Evolutionary conservation across 345 rosid genomes (phyloP), one percentile per base, ranked within the genome.

Genomic region (Triadica sebifera): DNA sequence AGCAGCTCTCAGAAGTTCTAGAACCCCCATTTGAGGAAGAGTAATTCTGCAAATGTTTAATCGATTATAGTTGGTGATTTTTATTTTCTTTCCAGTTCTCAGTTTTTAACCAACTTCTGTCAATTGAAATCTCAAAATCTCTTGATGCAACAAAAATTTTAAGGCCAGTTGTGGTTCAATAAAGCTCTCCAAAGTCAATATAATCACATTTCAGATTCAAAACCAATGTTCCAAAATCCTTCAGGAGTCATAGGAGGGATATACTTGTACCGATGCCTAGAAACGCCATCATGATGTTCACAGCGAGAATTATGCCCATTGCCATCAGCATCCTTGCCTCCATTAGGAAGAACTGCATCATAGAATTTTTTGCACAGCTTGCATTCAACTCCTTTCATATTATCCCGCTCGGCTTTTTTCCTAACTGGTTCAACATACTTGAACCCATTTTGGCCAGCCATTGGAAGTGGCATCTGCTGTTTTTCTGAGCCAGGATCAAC

Each of bases 141-240:
- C 57, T 41, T 24, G 43, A 65, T 2, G 29, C 10, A 16, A 65
- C 12, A 3, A 22, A 41, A 7, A 29, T 45, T 46, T 46, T 8
- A 49, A 25, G 20, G 58, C 19, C 5, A 25, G 25, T 15, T 29
- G 24, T 25, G 16, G 19, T 49, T 49, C 25, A 13, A 8, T 25
- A 13, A 39, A 37, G 29, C 22, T 7, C 60, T 16, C 51, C 57
- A 61, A 13, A 57, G 34, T 69, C 52, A 25, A 76, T 51, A 65
- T 45, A 60, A 73, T 85, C 88, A 94, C 87, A 89, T 89, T 83
- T 94, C 98, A 50, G 98, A 91, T 76, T 94, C 98, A 80, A 92
- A 92, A 41, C 98, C 97, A 63, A 94, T 92, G 77, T 92, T 91
- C 98, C 98, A 92, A 82, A 94, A 94, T 39, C 97, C 98, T 75